phyloP scores from a whole-genome alignment of 2,329 filamentous ascomycete genomes.

The Cladosporium sp. region DNA sequence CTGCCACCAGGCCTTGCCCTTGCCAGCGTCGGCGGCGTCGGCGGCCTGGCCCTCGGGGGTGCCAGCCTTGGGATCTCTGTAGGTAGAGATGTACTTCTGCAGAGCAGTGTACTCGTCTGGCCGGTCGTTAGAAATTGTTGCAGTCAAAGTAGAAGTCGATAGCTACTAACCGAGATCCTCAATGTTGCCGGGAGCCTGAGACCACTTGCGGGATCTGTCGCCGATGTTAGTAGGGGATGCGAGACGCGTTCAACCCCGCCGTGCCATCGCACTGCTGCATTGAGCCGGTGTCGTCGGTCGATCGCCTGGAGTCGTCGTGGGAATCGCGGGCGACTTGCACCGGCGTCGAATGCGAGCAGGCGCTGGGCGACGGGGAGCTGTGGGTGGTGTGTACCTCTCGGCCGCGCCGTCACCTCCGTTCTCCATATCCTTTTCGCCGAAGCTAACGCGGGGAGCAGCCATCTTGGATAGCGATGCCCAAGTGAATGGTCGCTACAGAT shows the following conservation, averaged over 20 bases:
- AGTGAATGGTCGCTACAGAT: constrained; percentile 25
- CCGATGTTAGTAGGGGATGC: background rate
- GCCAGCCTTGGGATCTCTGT: constrained; percentile 52
- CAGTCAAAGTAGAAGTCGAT: constrained; percentile 3
- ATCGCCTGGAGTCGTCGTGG: background rate
- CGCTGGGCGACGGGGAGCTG: constrained; percentile 1
- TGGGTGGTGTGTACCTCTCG: constrained; percentile 17
- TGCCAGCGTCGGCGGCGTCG: constrained; percentile 37
- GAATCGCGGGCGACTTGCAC: background rate
- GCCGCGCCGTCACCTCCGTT: constrained; percentile 28
- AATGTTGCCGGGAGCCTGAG: constrained; percentile 34
- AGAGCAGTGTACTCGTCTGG: constrained; percentile 60
- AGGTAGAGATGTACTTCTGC: constrained; percentile 62
- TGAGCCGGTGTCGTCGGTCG: background rate
- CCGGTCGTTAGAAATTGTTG: constrained; percentile 16
- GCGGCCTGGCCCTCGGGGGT: constrained; percentile 36
- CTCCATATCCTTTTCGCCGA: constrained; percentile 35
- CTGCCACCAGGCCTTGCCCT: constrained; percentile 50
- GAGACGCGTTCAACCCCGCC: background rate
- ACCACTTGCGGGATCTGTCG: constrained; percentile 33
- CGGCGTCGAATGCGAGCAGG: background rate
- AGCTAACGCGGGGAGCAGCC: constrained; percentile 34
- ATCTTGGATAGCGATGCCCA: constrained; percentile 29
- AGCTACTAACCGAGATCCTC: constrained; percentile 34
- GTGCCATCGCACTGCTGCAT: background rate